Evolutionary conservation across 805 yeast species (phyloP).

Genomic region (Danielozyma ontarioensis): DNA sequence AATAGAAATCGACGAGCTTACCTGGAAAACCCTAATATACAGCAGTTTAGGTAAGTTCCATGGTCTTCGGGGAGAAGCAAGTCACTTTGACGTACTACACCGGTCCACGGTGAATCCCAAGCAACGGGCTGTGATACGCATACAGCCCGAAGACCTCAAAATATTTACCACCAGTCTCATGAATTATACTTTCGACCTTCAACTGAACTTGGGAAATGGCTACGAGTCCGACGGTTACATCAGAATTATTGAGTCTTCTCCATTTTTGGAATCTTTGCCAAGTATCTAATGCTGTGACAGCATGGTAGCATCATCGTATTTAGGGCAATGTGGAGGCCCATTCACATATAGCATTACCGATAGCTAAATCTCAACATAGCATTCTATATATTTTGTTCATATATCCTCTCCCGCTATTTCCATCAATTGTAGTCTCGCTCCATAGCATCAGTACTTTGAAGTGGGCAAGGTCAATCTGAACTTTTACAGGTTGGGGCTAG

Average conservation of each 20-base stretch:
- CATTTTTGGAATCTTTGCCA: constrained; percentile 16
- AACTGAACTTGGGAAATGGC: constrained; percentile 15
- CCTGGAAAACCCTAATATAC: constrained; percentile 26
- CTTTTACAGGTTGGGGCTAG: too few relatives aligned
- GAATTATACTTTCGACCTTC: constrained; percentile 24
- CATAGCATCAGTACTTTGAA: too few relatives aligned
- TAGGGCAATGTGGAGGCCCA: not conserved
- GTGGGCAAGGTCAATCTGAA: too few relatives aligned
- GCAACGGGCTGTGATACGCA: constrained; percentile 17
- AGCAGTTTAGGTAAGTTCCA: constrained; percentile 21
- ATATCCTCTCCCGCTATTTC: too few relatives aligned
- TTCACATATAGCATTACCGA: not conserved
- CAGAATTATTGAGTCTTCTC: constrained; percentile 10
- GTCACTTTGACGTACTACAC: constrained; percentile 23
- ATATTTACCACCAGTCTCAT: constrained; percentile 26
- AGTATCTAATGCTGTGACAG: constrained; percentile 2
- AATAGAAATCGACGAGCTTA: constrained; percentile 20
- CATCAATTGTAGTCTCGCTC: too few relatives aligned
- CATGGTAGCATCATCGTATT: constrained; percentile 3
- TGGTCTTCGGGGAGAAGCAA: constrained; percentile 31
- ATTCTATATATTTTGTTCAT: too few relatives aligned
- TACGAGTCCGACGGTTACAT: constrained; percentile 14
- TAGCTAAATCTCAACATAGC: not conserved
- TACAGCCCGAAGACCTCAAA: constrained; percentile 24
- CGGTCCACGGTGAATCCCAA: constrained; percentile 9